phyloP scores from a whole-genome alignment of 2,329 filamentous ascomycete genomes.

The Hypoxylon sp. region DNA sequence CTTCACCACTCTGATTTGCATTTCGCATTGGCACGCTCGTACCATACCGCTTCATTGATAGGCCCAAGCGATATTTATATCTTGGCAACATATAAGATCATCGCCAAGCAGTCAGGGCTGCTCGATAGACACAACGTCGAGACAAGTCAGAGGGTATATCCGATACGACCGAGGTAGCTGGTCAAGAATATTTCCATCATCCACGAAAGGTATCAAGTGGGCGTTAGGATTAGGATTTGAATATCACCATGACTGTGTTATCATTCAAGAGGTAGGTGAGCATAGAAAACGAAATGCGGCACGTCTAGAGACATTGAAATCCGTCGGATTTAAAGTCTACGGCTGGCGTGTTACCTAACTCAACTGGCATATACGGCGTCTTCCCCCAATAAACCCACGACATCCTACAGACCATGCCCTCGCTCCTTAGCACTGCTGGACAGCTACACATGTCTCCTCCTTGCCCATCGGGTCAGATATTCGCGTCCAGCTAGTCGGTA shows the following conservation, averaged over 20 bases:
- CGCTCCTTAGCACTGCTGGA: not conserved
- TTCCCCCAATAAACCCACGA: not conserved
- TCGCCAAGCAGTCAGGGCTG: not conserved
- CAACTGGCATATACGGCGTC: not conserved
- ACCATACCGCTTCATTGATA: not conserved
- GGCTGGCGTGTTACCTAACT: not conserved
- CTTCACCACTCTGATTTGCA: not conserved
- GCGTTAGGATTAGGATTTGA: not conserved
- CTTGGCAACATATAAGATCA: not conserved
- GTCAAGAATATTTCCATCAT: not conserved
- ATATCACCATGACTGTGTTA: not conserved
- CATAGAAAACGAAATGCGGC: not conserved
- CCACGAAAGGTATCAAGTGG: not conserved
- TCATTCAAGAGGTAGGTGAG: not conserved
- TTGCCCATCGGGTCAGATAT: constrained; percentile 51
- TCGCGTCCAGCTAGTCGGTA: constrained; percentile 52
- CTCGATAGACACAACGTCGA: no score
- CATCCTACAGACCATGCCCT: not conserved
- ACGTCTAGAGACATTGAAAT: not conserved
- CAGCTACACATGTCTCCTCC: constrained; percentile 42
- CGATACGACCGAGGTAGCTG: not conserved
- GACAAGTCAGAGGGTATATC: not conserved
- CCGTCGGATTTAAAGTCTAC: not conserved
- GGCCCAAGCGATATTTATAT: not conserved
- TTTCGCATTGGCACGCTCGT: not conserved